Evolutionary conservation across 2,329 filamentous ascomycete species (phyloP).

Genomic region (Didymella arachidicola): DNA sequence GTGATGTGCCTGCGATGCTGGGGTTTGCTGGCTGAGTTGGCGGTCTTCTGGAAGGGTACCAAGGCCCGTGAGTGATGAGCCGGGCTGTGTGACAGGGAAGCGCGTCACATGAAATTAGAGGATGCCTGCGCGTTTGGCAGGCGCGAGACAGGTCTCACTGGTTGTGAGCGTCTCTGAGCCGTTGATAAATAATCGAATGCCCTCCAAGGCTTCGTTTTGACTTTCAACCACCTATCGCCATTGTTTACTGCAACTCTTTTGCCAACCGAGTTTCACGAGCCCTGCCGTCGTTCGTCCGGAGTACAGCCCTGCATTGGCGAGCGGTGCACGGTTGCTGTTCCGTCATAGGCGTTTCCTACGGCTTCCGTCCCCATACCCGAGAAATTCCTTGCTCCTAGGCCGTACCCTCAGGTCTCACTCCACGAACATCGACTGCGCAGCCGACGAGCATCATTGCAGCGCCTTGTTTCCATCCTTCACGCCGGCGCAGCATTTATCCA

Average conservation of each 20-base stretch:
- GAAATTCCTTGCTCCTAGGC: constrained; percentile 31
- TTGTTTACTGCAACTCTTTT: constrained; percentile 17
- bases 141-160: constrained; percentile 18
- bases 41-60: constrained; percentile 19
- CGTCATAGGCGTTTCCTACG: constrained; percentile 27
- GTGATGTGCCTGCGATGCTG: constrained; percentile 18
- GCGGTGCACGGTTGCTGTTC: constrained; percentile 18
- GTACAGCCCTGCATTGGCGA: constrained; percentile 20
- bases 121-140: constrained; percentile 18
- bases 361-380: constrained; percentile 32
- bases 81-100: constrained; percentile 29
- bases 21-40: constrained; percentile 16
- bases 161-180: constrained; percentile 7
- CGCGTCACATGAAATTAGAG: constrained; percentile 37
- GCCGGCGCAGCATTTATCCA: constrained; percentile 17
- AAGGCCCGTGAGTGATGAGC: constrained; percentile 12
- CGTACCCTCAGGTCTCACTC: constrained; percentile 28
- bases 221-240: constrained; percentile 13
- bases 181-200: constrained; percentile 11
- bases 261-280: constrained; percentile 15
- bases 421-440: constrained; percentile 30
- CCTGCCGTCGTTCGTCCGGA: constrained; percentile 17
- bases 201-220: not conserved
- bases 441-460: constrained; percentile 14
- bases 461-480: constrained; percentile 12